phyloP scores from a whole-genome alignment of 2,329 filamentous ascomycete species.

The Colletotrichum graminicola region DNA sequence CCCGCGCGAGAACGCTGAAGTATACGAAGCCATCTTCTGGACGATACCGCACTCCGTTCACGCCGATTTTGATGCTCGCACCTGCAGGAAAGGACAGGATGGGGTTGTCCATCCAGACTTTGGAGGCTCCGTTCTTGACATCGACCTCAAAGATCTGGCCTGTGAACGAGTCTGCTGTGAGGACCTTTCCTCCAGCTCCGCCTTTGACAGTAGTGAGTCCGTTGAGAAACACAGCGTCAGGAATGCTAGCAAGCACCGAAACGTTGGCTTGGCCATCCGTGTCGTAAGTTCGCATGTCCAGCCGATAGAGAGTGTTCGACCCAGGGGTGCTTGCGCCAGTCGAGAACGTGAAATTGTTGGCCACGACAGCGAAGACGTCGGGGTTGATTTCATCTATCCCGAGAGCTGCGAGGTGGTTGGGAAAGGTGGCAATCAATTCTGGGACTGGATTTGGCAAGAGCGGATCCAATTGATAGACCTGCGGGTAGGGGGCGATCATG shows the following conservation, averaged over 20 bases:
- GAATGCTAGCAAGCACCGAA: neutral
- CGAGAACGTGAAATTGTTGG: neutral
- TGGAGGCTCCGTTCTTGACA: neutral
- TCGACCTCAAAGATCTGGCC: neutral
- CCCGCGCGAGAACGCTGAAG: neutral
- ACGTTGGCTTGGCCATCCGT: neutral
- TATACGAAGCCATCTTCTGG: neutral
- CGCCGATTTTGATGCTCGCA: neutral
- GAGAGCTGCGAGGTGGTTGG: neutral
- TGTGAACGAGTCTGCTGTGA: neutral
- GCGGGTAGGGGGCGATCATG: neutral
- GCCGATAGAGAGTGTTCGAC: neutral
- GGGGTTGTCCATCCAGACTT: neutral
- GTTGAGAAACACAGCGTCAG: neutral
- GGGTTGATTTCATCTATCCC: neutral
- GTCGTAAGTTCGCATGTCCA: neutral
- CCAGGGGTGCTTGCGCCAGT: neutral
- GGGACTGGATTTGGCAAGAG: neutral
- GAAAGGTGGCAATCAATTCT: neutral
- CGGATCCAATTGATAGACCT: neutral
- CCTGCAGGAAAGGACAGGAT: neutral
- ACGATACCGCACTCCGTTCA: neutral
- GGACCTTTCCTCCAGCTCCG: neutral
- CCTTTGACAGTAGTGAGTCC: neutral
- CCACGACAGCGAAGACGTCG: neutral